phyloP scores from a whole-genome alignment of 2,329 filamentous ascomycete genomes.

The Cladosporium cucumerinum region DNA sequence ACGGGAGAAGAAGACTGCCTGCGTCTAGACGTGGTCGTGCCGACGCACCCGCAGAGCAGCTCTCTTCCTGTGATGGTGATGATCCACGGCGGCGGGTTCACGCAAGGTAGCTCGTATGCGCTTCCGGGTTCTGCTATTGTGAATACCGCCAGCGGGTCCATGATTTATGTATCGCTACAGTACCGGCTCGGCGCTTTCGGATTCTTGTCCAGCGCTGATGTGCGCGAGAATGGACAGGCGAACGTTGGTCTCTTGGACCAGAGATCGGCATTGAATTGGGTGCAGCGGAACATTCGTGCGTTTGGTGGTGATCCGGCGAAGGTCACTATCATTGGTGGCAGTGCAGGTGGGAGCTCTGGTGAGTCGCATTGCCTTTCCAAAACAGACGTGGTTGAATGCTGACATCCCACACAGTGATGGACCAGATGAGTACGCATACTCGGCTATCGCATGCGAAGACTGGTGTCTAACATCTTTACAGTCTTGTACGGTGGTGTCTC shows the following conservation, averaged over 20 bases:
- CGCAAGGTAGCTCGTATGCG: conserved; percentile 25
- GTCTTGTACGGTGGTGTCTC: conserved; percentile 37
- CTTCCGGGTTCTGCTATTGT: conserved; percentile 30
- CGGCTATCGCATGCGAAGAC: neutral
- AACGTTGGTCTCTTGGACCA: conserved; percentile 32
- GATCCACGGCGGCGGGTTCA: conserved; percentile 40
- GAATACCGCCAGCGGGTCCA: conserved; percentile 32
- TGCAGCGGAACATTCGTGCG: conserved; percentile 28
- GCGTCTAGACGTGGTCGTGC: conserved; percentile 41
- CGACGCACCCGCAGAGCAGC: conserved; percentile 30
- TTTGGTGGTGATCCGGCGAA: conserved; percentile 31
- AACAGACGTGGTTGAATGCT: neutral
- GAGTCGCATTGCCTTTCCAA: neutral
- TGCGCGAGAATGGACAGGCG: conserved; percentile 23
- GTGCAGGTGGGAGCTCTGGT: conserved; percentile 29
- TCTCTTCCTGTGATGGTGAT: conserved; percentile 32
- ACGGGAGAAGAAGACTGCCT: conserved; percentile 38
- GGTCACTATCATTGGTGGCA: conserved; percentile 28
- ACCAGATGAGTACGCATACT: conserved; percentile 30
- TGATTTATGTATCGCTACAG: conserved; percentile 33
- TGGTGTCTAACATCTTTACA: neutral
- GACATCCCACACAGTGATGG: conserved; percentile 19
- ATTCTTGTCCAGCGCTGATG: conserved; percentile 24
- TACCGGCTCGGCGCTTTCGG: conserved; percentile 33
- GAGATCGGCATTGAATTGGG: conserved; percentile 29